Base-by-base conservation (phyloP, 2,329 filamentous ascomycete species). In the Fusarium cicatricum region DNA sequence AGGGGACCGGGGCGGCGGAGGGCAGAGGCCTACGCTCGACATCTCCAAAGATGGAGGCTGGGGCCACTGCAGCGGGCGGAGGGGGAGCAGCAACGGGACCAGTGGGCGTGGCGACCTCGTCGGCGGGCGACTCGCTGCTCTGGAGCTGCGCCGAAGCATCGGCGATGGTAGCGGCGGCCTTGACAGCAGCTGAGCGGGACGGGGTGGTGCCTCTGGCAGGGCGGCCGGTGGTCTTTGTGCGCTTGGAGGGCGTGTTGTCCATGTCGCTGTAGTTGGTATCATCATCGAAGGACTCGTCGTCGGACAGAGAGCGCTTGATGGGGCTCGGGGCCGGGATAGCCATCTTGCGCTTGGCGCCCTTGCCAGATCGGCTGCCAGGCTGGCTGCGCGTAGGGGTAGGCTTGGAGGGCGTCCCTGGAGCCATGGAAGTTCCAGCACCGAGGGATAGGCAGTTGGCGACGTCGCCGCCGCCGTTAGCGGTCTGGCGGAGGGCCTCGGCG, bases 401-500 rank as follows among this genome's bases (percentile, higher is more conserved):
- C 56, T 72, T 73, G 17, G 68, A 72, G 0, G 73, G 73, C 1
- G 74, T 76, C 14, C 60, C 68, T 2, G 64, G 59, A 11, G 67
- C 52, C 16, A 66, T 65, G 16, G 66, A 60, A n/a, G 58, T 59
- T 26, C 66, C 66, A 3, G 57, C 52, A 15, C 67, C 61, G 37
- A 72, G 60, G 34, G 55, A 60, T 19, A 82, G 69, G 17, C 74
- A 75, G 38, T 64, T 71, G 11, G 80, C 72, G 0, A 84, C 80
- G 62, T 83, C 77, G 37, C 77, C 72, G 21, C 80, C 80, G 2
- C 72, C 69, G 17, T 74, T 71, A n/a, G 78, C 75, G 3, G 79
- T 78, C 3, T 74, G 65, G 36, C 77, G 74, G 38, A 86, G 78
- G 3, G 71, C 72, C 33, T 82, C 78, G 26, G 80, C 84, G 26